Percentiles rank a stretch among this genome's conserved stretches.
Conservation (phyloP, 192 early-diverging fungal species). For the Coemansia sp. region DNA sequence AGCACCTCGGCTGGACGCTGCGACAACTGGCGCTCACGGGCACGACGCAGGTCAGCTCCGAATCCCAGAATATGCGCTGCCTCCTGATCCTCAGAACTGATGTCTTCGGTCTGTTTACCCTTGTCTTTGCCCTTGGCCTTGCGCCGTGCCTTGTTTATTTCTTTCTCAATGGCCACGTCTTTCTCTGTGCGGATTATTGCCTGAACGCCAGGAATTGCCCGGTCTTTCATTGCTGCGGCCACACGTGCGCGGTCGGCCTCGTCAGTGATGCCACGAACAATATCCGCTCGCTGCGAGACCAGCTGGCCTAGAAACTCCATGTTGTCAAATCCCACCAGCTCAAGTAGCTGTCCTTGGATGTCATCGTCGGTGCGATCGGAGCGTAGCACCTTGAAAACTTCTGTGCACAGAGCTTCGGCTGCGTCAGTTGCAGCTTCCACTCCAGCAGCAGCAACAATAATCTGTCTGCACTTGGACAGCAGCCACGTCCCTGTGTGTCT, state of each 20-base stretch:
- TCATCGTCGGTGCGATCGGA: conserved; percentile 36
- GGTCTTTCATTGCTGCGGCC: conserved; percentile 9
- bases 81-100: conserved; percentile 19
- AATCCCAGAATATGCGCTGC: conserved; percentile 36
- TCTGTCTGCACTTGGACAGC: conserved; percentile 18
- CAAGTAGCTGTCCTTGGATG: conserved; percentile 46
- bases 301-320: conserved; percentile 46
- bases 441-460: conserved; percentile 10
- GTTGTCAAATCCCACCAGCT: conserved; percentile 51
- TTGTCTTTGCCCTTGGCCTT: conserved; percentile 16
- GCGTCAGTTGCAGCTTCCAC: conserved; percentile 16
- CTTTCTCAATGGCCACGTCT: conserved; percentile 37
- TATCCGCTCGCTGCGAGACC: conserved; percentile 28
- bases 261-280: conserved; percentile 25
- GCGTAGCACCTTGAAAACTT: conserved; percentile 26
- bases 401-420: conserved; percentile 32
- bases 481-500: conserved; percentile 29
- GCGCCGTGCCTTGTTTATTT: conserved; percentile 30
- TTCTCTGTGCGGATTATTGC: conserved; percentile 28
- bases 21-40: conserved; percentile 48
- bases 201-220: conserved; percentile 23
- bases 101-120: not conserved
- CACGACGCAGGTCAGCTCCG: conserved; percentile 33
- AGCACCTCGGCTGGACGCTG: conserved; percentile 29
- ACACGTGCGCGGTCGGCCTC: conserved; percentile 35